Evolutionary conservation across 805 yeast species (phyloP).

Genomic region (Suhomyces pyralidae): DNA sequence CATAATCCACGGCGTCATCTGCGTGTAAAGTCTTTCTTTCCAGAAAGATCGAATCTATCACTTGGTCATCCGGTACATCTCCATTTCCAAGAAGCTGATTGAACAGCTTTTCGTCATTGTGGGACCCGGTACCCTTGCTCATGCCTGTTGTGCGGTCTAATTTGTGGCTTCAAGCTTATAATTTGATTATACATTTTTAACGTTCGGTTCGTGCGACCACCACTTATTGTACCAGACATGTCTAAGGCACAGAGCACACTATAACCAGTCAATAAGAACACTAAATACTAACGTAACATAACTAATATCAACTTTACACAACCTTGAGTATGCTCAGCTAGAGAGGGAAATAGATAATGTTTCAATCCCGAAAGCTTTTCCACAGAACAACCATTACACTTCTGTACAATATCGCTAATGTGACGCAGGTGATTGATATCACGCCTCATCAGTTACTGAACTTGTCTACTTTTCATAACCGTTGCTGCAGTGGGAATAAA

Average conservation of each 20-base stretch:
- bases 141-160: not conserved
- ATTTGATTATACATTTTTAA: not conserved
- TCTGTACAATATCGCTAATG: not conserved
- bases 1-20: constrained; percentile 90
- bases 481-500: not conserved
- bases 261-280: too few relatives aligned
- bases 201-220: not conserved
- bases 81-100: constrained; percentile 16
- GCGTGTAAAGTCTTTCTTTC: constrained; percentile 60
- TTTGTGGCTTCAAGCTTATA: not conserved
- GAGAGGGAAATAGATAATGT: too few relatives aligned
- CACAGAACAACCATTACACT: not conserved
- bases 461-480: not conserved
- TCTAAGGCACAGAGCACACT: too few relatives aligned
- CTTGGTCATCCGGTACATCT: constrained; percentile 36
- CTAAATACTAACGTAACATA: too few relatives aligned
- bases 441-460: not conserved
- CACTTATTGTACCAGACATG: not conserved
- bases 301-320: not conserved
- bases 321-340: not conserved
- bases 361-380: not conserved
- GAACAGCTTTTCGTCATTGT: constrained; percentile 4
- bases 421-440: not conserved
- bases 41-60: constrained; percentile 37
- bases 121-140: not conserved